A percentile compares a stretch with the other conserved stretches of the same genome.
phyloP scores from a whole-genome alignment of 179 eudicot species.

The Silene noctiflora region DNA sequence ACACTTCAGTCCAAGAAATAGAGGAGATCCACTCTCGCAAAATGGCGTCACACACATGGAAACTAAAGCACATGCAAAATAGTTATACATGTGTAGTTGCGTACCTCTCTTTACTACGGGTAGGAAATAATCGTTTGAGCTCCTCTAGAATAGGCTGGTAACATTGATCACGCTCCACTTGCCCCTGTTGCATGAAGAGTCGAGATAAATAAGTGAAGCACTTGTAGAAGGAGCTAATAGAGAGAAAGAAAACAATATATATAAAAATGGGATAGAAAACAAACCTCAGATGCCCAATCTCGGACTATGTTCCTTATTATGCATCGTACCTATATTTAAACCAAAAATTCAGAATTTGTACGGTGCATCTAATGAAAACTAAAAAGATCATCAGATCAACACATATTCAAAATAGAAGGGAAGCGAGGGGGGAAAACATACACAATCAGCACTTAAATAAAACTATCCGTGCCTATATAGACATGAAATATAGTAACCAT shows the following conservation, averaged over 20 bases:
- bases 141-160: conserved; percentile 88
- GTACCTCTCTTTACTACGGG: conserved; percentile 59
- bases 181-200: conserved; percentile 50
- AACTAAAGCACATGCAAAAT: not conserved
- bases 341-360: conserved; percentile 8
- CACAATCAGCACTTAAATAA: not conserved
- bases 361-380: conserved; percentile 1
- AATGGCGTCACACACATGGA: not conserved
- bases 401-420: not conserved
- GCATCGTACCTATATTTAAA: conserved; percentile 69
- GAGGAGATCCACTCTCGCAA: not conserved
- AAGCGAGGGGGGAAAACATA: not conserved
- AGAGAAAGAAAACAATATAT: not conserved
- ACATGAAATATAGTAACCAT: not conserved
- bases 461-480: not conserved
- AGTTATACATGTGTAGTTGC: not conserved
- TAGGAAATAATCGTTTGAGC: conserved; percentile 66
- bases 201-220: conserved; percentile 17
- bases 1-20: not conserved
- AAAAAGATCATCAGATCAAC: not conserved
- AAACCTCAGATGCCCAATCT: conserved; percentile 97
- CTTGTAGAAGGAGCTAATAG: conserved; percentile 10
- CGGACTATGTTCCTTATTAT: conserved; percentile 85
- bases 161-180: conserved; percentile 89
- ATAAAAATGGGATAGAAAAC: conserved; percentile 16